A percentile compares a stretch with the other conserved stretches of the same genome.
Evolutionary conservation across 2,329 filamentous ascomycete genomes (phyloP).

Genomic region (Capronia americana): DNA sequence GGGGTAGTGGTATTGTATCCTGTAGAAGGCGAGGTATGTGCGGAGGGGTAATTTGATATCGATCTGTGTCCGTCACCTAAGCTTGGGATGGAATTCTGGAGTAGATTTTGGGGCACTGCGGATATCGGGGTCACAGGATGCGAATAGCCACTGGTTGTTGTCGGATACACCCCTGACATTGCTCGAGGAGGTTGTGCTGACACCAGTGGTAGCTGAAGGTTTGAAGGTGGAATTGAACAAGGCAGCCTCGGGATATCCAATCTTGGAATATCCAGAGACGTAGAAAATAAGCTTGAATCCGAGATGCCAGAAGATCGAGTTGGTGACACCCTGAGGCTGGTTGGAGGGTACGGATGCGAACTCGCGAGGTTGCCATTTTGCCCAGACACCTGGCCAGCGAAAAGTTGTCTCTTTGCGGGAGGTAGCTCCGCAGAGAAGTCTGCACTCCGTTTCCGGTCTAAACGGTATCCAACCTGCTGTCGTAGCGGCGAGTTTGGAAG

Average conservation of each 20-base stretch:
- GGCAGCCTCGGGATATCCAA: conserved; percentile 32
- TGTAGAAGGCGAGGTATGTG: conserved; percentile 70
- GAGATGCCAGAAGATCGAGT: conserved; percentile 4
- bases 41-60: conserved; percentile 53
- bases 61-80: conserved; percentile 28
- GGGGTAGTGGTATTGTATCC: conserved; percentile 66
- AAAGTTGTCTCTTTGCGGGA: conserved; percentile 58
- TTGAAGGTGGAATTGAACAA: conserved; percentile 7
- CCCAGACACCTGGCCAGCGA: conserved; percentile 11
- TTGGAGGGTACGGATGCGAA: conserved; percentile 16
- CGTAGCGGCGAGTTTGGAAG: conserved; percentile 36
- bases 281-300: conserved; percentile 30
- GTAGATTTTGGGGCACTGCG: conserved; percentile 42
- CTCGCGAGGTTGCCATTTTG: conserved; percentile 30
- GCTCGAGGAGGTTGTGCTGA: conserved; percentile 59
- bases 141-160: conserved; percentile 60
- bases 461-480: conserved; percentile 46
- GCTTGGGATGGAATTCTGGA: conserved; percentile 43
- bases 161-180: conserved; percentile 78
- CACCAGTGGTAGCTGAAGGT: conserved; percentile 41
- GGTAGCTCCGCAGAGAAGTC: conserved; percentile 63
- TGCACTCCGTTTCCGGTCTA: conserved; percentile 64
- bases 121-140: conserved; percentile 52
- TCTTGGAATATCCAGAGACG: conserved; percentile 38
- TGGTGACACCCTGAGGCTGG: conserved; percentile 20